Evolutionary conservation across 345 rosid genomes (phyloP).

Genomic region (Ceriops decandra): DNA sequence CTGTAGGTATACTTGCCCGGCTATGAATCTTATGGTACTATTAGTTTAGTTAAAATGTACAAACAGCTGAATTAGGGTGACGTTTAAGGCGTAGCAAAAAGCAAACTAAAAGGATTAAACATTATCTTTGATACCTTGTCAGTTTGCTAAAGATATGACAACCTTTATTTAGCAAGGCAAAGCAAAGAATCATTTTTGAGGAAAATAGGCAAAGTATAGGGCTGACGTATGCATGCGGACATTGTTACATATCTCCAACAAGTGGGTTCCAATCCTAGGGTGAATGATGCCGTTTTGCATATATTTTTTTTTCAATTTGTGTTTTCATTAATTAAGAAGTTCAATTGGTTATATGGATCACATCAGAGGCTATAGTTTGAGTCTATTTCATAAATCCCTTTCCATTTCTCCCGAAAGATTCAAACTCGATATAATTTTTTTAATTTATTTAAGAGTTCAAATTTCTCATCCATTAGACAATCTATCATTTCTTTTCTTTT

Average conservation of each 20-base stretch:
- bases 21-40: neutral
- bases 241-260: neutral
- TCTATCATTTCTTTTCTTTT: neutral
- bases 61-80: too few species aligned
- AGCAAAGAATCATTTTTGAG: conserved; percentile 3
- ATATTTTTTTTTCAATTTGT: too few species aligned
- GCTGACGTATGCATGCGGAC: neutral
- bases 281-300: too few species aligned
- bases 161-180: conserved; percentile 17
- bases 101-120: conserved; percentile 4
- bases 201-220: conserved; percentile 9
- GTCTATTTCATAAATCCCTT: too few species aligned
- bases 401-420: too few species aligned
- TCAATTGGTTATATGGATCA: too few species aligned
- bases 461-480: neutral
- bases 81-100: conserved; percentile 1
- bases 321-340: too few species aligned
- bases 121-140: conserved; percentile 12
- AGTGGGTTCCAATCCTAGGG: conserved; percentile 14
- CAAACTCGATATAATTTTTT: too few species aligned
- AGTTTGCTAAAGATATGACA: conserved; percentile 2
- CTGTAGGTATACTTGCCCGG: neutral
- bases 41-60: too few species aligned
- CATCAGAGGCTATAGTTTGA: too few species aligned
- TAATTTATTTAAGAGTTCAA: too few species aligned